phyloP scores from a whole-genome alignment of 495 filamentous ascomycete genomes.

The Daldinia grandis region DNA sequence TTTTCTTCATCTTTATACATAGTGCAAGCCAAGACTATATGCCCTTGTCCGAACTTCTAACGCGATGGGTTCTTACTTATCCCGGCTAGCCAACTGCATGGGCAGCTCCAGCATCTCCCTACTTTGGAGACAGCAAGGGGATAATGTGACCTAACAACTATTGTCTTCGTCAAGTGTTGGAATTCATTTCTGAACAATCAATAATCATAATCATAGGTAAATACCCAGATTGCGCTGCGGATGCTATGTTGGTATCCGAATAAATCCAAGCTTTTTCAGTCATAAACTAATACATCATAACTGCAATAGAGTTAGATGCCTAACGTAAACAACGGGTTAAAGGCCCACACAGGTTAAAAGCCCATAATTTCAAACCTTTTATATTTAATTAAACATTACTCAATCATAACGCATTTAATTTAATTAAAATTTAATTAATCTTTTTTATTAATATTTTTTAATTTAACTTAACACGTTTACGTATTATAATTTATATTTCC shows the following conservation, averaged over 20 bases:
- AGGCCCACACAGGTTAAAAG: too few species aligned
- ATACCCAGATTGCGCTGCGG: background rate
- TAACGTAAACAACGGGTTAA: too few species aligned
- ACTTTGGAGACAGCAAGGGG: background rate
- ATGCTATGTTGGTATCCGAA: background rate
- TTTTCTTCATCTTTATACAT: background rate
- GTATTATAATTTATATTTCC: too few species aligned
- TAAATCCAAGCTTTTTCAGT: background rate
- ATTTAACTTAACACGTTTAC: too few species aligned
- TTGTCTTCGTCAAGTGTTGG: background rate
- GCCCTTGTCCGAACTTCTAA: background rate
- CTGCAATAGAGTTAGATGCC: background rate
- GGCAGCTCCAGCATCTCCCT: background rate
- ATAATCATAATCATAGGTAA: background rate
- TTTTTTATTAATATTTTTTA: too few species aligned
- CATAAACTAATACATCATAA: background rate
- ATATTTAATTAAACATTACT: too few species aligned
- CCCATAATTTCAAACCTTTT: too few species aligned
- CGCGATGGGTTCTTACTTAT: background rate
- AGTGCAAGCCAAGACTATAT: background rate
- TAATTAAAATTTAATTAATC: too few species aligned
- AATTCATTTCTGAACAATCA: slow-evolving; percentile 1
- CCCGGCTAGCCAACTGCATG: background rate
- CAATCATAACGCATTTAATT: too few species aligned
- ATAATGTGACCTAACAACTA: background rate